Conservation (phyloP, 345 rosid genomes). For the Lenwebbia sp. region DNA sequence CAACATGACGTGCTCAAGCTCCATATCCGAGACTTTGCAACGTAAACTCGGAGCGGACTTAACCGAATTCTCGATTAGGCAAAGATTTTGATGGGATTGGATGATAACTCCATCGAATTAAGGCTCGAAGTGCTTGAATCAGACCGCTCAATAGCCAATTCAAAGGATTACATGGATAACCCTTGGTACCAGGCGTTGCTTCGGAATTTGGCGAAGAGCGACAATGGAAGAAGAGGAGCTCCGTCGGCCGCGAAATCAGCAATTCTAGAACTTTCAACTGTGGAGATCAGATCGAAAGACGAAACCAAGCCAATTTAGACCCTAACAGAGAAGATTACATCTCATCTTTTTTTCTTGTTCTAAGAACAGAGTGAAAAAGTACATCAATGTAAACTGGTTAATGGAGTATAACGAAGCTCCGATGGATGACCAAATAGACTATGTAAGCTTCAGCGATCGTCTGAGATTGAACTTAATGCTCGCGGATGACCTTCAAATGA, state of each 20-base stretch:
- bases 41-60: conserved; percentile 34
- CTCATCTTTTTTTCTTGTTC: too few species aligned
- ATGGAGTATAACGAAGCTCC: too few species aligned
- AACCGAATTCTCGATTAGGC: conserved; percentile 66
- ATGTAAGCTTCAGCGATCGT: too few species aligned
- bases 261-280: conserved; percentile 23
- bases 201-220: conserved; percentile 56
- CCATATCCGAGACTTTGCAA: conserved; percentile 33
- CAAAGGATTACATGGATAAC: conserved; percentile 47
- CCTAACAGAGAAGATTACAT: too few species aligned
- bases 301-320: neutral
- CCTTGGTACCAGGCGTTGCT: conserved; percentile 57
- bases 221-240: conserved; percentile 55
- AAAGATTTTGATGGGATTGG: conserved; percentile 58
- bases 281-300: conserved; percentile 17
- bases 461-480: too few species aligned
- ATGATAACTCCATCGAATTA: conserved; percentile 54
- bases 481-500: too few species aligned
- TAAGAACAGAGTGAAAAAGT: too few species aligned
- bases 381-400: too few species aligned
- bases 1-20: conserved; percentile 27
- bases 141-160: conserved; percentile 37
- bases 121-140: conserved; percentile 39
- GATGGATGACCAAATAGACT: too few species aligned
- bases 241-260: conserved; percentile 51